Percentiles rank a stretch among this genome's conserved stretches.
phyloP scores from a whole-genome alignment of 139 green algal species.

The Gonium pectorale region DNA sequence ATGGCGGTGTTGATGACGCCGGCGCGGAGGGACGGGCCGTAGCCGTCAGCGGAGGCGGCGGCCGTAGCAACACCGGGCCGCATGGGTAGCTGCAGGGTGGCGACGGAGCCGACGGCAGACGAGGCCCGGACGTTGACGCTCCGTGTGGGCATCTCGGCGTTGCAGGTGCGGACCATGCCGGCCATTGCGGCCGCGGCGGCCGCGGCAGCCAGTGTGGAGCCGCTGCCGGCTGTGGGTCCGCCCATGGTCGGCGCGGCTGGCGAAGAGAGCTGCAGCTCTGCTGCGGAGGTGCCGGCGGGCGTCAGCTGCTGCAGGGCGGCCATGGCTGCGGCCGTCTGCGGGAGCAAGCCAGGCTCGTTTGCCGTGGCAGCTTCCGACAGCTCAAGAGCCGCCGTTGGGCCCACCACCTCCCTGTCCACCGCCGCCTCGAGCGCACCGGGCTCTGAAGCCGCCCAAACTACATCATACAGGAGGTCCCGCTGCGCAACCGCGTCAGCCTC shows the following conservation, averaged over 20 bases:
- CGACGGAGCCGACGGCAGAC: not conserved
- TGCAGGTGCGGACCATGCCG: slow-evolving; percentile 64
- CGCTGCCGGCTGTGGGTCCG: not conserved
- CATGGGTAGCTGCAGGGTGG: slow-evolving; percentile 28
- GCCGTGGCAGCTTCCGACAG: not conserved
- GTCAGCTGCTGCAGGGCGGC: slow-evolving; percentile 37
- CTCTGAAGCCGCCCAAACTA: slow-evolving; percentile 46
- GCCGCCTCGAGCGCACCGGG: not conserved
- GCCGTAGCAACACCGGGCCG: not conserved
- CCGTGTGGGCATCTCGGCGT: slow-evolving; percentile 51
- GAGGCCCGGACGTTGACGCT: not conserved
- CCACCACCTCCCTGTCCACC: no score
- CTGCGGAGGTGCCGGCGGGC: not conserved
- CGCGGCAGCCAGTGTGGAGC: no score
- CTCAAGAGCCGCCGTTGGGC: no score
- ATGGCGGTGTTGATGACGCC: not conserved
- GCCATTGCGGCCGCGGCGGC: not conserved
- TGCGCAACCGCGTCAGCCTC: not conserved
- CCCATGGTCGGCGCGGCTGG: not conserved
- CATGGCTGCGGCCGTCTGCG: not conserved
- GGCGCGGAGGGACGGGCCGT: not conserved
- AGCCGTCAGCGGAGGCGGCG: not conserved
- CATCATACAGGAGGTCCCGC: slow-evolving; percentile 47
- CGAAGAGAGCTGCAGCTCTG: not conserved
- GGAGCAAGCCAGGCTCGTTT: not conserved